Conservation (phyloP, 306 rosid species). For the Quillaja saponaria region DNA sequence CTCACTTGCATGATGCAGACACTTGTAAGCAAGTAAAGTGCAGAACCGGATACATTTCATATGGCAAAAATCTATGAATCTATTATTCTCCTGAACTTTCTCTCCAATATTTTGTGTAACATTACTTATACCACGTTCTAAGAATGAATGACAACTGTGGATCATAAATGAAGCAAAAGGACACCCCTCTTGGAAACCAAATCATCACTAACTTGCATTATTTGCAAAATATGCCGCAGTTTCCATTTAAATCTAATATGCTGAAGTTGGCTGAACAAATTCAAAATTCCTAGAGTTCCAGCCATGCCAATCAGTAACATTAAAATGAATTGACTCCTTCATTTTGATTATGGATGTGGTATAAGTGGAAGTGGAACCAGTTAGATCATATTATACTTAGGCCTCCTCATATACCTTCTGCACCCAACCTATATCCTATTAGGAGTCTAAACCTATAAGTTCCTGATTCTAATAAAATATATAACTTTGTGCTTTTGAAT, state of each 20-base stretch:
- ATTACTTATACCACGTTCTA: slow-evolving; percentile 3
- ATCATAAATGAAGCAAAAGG: background rate
- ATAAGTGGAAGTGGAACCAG: too few species aligned
- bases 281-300: background rate
- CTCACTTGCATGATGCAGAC: background rate
- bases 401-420: too few species aligned
- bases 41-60: slow-evolving; percentile 19
- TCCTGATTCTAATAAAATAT: too few species aligned
- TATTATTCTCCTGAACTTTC: slow-evolving; percentile 16
- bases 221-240: background rate
- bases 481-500: too few species aligned
- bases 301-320: too few species aligned
- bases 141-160: background rate
- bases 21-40: background rate
- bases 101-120: slow-evolving; percentile 4
- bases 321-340: too few species aligned
- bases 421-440: too few species aligned
- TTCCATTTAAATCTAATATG: background rate
- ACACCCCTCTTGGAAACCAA: background rate
- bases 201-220: background rate
- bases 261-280: background rate
- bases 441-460: too few species aligned
- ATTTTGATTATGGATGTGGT: too few species aligned
- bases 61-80: slow-evolving; percentile 17
- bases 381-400: too few species aligned